Conservation (phyloP, 2,329 filamentous ascomycete species). For the Exserohilum rostratum region DNA sequence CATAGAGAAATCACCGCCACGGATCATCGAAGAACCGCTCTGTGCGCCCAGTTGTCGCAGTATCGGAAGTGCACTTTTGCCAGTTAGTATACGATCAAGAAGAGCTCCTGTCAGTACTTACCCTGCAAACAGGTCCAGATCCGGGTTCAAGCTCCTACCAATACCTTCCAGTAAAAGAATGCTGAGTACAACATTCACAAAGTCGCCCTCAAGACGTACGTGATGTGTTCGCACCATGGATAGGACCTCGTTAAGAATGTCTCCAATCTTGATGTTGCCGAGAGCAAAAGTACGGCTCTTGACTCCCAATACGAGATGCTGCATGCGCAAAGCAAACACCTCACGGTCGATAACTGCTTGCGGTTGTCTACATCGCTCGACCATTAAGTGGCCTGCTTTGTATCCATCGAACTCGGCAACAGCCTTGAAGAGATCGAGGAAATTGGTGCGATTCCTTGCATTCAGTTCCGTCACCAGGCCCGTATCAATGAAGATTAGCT, state of each 20-base stretch:
- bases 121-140: conserved; percentile 83
- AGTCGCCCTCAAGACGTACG: conserved; percentile 93
- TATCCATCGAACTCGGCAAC: conserved; percentile 97
- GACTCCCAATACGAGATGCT: conserved; percentile 89
- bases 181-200: conserved; percentile 96
- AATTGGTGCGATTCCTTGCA: conserved; percentile 82
- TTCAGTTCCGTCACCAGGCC: conserved; percentile 95
- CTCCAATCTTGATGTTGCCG: conserved; percentile 93
- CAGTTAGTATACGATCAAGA: conserved; percentile 14
- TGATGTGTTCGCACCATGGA: conserved; percentile 92
- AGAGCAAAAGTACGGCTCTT: conserved; percentile 90
- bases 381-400: conserved; percentile 93
- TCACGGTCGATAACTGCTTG: conserved; percentile 87
- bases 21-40: conserved; percentile 64
- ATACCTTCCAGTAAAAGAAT: conserved; percentile 94
- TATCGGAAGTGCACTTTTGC: conserved; percentile 79
- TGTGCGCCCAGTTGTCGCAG: conserved; percentile 84
- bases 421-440: conserved; percentile 92
- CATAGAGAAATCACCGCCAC: conserved; percentile 66
- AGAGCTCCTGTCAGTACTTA: conserved; percentile 44
- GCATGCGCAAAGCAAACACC: conserved; percentile 94
- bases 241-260: conserved; percentile 88
- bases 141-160: conserved; percentile 81
- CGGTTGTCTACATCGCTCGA: conserved; percentile 90
- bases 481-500: conserved; percentile 96